These are phyloP conservation scores for Cinnamomum micranthum DNA, from an alignment of 164 flowering plant genomes.

Conservation along the genomic window DNA sequence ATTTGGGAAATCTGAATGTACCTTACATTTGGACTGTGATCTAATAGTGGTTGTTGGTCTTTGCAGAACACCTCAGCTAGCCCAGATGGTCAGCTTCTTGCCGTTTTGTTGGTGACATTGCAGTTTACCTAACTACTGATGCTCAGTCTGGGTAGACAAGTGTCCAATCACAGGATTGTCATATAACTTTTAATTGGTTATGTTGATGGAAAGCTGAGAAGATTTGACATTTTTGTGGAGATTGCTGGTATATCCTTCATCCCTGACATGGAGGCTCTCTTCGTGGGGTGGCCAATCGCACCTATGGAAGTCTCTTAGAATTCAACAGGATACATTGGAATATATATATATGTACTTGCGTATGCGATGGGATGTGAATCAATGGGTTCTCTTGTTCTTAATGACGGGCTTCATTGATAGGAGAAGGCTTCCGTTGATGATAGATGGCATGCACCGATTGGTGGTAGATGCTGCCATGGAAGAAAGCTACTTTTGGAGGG, in stretches of 20 bases:
- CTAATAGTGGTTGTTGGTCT: background rate
- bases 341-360: conserved; percentile 27
- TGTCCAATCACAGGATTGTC: background rate
- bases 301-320: conserved; percentile 84
- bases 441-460: too few species aligned
- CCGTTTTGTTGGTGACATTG: conserved; percentile 76
- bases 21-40: too few species aligned
- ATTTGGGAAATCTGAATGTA: too few species aligned
- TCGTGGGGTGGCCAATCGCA: conserved; percentile 83
- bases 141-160: conserved; percentile 69
- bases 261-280: conserved; percentile 81
- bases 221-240: conserved; percentile 85
- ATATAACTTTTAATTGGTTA: too few species aligned
- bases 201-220: conserved; percentile 48
- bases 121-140: conserved; percentile 71
- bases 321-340: conserved; percentile 47
- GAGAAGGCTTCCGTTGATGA: too few species aligned
- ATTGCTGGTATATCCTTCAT: conserved; percentile 91
- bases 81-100: conserved; percentile 75
- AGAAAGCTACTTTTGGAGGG: too few species aligned
- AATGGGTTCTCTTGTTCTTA: too few species aligned
- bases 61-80: conserved; percentile 72
- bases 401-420: background rate
- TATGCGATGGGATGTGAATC: conserved; percentile 15
- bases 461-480: too few species aligned